Evolutionary conservation across 2,329 filamentous ascomycete genomes (phyloP).

Genomic region (Stachybotrys chlorohalonatus): DNA sequence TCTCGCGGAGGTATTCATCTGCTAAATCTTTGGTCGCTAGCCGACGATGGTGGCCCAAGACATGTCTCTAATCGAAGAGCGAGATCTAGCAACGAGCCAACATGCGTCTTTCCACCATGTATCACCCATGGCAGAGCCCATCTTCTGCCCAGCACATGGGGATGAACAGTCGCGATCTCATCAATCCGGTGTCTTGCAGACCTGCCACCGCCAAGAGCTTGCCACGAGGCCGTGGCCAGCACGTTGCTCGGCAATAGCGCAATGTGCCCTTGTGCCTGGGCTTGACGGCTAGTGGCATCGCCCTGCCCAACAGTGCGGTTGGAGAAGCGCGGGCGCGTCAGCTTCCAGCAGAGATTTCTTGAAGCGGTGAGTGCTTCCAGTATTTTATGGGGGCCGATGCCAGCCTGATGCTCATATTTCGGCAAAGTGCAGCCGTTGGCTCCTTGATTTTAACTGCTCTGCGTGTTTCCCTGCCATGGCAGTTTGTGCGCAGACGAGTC

Average conservation of each 20-base stretch:
- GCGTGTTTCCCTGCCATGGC: too few species aligned
- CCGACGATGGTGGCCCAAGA: background rate
- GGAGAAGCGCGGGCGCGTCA: background rate
- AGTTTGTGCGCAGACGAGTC: too few species aligned
- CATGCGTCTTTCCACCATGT: background rate
- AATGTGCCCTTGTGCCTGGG: background rate
- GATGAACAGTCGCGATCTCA: too few species aligned
- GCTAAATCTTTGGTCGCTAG: background rate
- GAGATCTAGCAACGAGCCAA: background rate
- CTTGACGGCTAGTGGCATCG: background rate
- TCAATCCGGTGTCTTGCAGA: too few species aligned
- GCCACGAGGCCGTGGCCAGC: background rate
- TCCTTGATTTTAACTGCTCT: too few species aligned
- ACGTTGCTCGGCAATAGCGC: background rate
- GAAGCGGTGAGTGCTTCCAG: background rate
- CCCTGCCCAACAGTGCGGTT: background rate
- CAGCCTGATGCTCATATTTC: too few species aligned
- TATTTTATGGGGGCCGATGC: background rate
- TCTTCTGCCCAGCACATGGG: too few species aligned
- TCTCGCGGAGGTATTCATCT: background rate
- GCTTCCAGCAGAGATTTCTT: background rate
- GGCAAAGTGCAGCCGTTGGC: too few species aligned
- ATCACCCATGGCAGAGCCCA: too few species aligned
- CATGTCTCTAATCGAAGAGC: background rate
- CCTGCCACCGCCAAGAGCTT: background rate